Base-by-base conservation (phyloP, 1,139 yeast species). In the Yamadazyma buinensis region DNA sequence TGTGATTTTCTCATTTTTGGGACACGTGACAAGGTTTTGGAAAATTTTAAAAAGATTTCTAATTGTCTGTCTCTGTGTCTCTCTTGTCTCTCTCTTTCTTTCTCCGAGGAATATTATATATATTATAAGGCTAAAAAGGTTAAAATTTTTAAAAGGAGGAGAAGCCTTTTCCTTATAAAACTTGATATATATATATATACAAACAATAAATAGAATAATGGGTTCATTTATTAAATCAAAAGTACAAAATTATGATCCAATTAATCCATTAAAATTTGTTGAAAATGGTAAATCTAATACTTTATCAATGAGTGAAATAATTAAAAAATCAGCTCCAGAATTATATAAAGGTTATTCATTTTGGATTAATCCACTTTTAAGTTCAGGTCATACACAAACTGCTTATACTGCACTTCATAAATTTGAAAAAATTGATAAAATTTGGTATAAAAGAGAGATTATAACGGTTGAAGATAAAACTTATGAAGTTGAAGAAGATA, bases 381-480 rank as follows among this genome's bases (percentile, higher is more conserved):
- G 64, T 10, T 56, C 66, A 5, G 75, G 75, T 12, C 73, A 69
- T 44, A 43, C 61, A n/a, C 75, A 69, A 47, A 69, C 75, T 4
- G 72, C 72, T 5, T 69, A 64, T 43, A 63, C 75, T 3, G 73
- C 71, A 1, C 37, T 68, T 15, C 58, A 57, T 43, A 59, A 61
- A 41, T 67, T 66, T 40, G 70, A 64, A 14, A 42, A 50, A 27
- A 46, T 49, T 12, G 71, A 67, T 41, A 50, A 53, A 26, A 61
- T 69, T 7, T 51, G 55, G 47, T 69, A 69, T 45, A 66, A 66
- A 40, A 49, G 75, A 34, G 51, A 61, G 17, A 44, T 69, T 12
- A 46, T 68, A 34, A 46, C 47, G 4, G 59, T 69, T n/a, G 64
- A 64, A 36, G 49, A 55, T 26, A 52, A 45, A 27, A 45, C 48